These are phyloP conservation scores for Climacium dendroides DNA, from an alignment of 225 moss, liverwort and hornwort species.

Conservation along the genomic window DNA sequence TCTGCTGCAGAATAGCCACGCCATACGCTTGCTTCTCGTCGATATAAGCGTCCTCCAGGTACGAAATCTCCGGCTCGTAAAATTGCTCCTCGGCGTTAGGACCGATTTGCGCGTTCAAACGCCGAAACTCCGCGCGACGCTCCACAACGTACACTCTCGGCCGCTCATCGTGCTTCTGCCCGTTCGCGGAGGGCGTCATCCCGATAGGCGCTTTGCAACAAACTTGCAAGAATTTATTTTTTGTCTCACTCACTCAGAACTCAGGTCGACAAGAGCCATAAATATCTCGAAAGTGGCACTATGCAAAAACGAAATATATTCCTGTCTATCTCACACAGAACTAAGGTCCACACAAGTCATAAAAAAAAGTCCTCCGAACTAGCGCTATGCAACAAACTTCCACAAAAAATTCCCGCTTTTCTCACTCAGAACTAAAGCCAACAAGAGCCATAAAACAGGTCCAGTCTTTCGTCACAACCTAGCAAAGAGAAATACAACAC, in stretches of 20 bases:
- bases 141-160: slow-evolving; percentile 26
- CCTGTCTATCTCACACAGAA: not conserved
- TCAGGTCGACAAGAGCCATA: not conserved
- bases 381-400: not conserved
- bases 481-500: not conserved
- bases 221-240: not conserved
- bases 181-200: slow-evolving; percentile 40
- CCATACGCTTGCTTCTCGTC: slow-evolving; percentile 43
- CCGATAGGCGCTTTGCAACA: not conserved
- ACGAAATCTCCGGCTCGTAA: slow-evolving; percentile 33
- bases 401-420: not conserved
- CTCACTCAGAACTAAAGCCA: not conserved
- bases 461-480: not conserved
- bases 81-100: slow-evolving; percentile 22
- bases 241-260: not conserved
- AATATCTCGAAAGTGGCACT: not conserved
- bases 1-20: slow-evolving; percentile 35
- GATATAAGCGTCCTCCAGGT: slow-evolving; percentile 19
- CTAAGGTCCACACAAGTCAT: not conserved
- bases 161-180: slow-evolving; percentile 13
- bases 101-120: slow-evolving; percentile 23
- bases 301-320: not conserved
- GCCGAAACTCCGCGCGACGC: slow-evolving; percentile 27
- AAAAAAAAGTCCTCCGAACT: not conserved
- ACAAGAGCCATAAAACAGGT: not conserved